Evolutionary conservation across 2,329 filamentous ascomycete species (phyloP).

Genomic region (Macrophomina phaseolina): DNA sequence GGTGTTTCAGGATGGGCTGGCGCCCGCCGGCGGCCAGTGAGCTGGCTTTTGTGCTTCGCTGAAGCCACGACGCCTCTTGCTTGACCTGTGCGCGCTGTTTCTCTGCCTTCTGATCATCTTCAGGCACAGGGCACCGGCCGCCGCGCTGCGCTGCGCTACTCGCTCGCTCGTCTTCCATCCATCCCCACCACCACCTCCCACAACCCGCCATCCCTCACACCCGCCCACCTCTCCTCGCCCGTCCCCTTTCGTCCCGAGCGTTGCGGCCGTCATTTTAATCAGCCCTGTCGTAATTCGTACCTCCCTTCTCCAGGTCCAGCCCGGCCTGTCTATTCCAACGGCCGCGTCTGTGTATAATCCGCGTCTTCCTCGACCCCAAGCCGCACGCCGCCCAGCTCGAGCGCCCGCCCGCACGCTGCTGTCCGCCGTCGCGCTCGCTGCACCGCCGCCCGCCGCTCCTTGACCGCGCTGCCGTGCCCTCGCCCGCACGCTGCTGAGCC

Average conservation of each 20-base stretch:
- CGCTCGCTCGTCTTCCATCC: conserved; percentile 5
- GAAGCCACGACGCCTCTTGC: conserved; percentile 22
- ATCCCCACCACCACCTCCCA: conserved; percentile 12
- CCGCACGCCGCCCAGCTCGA: conserved; percentile 1
- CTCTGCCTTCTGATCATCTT: conserved; percentile 17
- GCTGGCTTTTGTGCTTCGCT: conserved; percentile 19
- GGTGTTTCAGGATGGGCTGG: conserved; percentile 15
- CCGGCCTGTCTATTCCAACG: conserved; percentile 23
- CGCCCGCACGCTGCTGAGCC: background rate
- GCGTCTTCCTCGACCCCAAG: conserved; percentile 10
- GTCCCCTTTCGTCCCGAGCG: conserved; percentile 21
- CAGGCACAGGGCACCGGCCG: conserved; percentile 19
- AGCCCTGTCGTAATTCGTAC: conserved; percentile 26
- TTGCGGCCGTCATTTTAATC: conserved; percentile 26
- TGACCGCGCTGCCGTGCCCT: conserved; percentile 18
- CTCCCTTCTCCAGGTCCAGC: conserved; percentile 24
- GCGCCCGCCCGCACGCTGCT: background rate
- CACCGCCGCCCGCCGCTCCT: conserved; percentile 23
- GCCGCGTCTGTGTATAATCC: conserved; percentile 26
- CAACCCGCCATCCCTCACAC: conserved; percentile 6
- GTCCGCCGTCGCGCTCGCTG: conserved; percentile 2
- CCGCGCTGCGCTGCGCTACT: background rate
- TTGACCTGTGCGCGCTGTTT: conserved; percentile 21
- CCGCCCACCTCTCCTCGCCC: background rate
- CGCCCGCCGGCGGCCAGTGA: conserved; percentile 22